Evolutionary conservation across 1,284 basidiomycete species (phyloP).

Genomic region (Puccinia hordei): DNA sequence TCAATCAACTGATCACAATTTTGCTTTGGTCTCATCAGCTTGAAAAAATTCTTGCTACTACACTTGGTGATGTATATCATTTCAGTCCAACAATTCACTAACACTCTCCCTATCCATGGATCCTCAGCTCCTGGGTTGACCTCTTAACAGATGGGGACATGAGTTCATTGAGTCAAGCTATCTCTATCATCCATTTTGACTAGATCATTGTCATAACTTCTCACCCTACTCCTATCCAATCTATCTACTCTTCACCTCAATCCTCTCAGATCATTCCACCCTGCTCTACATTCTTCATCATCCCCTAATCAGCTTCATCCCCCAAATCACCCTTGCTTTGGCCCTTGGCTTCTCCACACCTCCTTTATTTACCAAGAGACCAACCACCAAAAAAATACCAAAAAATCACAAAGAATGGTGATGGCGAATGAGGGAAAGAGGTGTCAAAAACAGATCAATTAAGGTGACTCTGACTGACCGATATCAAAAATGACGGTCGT

Average conservation of each 20-base stretch:
- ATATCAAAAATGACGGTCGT: too few species aligned
- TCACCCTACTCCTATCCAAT: conserved; percentile 94
- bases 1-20: conserved; percentile 65
- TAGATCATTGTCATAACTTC: conserved; percentile 98
- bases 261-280: background rate
- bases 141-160: conserved; percentile 77
- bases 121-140: background rate
- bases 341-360: conserved; percentile 71
- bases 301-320: conserved; percentile 61
- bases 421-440: too few species aligned
- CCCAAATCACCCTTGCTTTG: conserved; percentile 71
- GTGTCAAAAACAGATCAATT: too few species aligned
- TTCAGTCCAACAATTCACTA: conserved; percentile 66
- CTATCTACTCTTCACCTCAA: conserved; percentile 66
- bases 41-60: conserved; percentile 70
- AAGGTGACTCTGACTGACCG: too few species aligned
- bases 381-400: too few species aligned
- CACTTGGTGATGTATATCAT: conserved; percentile 72
- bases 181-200: conserved; percentile 84
- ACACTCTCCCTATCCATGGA: background rate
- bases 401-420: background rate
- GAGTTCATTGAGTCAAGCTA: conserved; percentile 87
- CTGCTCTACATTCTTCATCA: conserved; percentile 54
- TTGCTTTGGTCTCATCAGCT: conserved; percentile 71
- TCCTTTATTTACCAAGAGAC: too few species aligned